These are phyloP conservation scores for Albophoma yamanashiensis DNA, from an alignment of 2,329 filamentous ascomycete genomes.

Conservation along the genomic window DNA sequence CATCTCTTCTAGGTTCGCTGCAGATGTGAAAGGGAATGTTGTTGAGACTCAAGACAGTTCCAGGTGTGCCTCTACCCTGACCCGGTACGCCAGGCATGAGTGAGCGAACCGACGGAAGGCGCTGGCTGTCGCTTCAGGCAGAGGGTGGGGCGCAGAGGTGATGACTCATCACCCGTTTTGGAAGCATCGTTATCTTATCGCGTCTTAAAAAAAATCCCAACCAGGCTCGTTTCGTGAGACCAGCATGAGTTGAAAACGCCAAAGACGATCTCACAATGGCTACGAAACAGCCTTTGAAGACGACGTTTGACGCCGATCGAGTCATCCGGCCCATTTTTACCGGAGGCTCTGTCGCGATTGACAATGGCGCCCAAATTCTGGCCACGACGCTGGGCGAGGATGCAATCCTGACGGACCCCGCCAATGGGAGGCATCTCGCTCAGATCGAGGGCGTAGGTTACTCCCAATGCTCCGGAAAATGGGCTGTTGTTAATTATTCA, in stretches of 20 bases:
- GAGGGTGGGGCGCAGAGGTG: not conserved
- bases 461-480: no score
- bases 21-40: not conserved
- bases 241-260: not conserved
- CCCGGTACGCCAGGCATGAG: not conserved
- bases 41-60: not conserved
- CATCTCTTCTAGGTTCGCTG: not conserved
- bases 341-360: conserved; percentile 76
- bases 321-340: conserved; percentile 91
- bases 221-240: not conserved
- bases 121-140: not conserved
- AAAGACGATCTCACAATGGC: conserved; percentile 31
- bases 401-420: conserved; percentile 75
- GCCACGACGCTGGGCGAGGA: conserved; percentile 89
- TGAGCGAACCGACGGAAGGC: not conserved
- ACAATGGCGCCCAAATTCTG: conserved; percentile 69
- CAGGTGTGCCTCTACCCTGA: not conserved
- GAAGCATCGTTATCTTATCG: conserved; percentile 1
- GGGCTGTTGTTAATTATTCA: not conserved
- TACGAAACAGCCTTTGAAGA: conserved; percentile 58
- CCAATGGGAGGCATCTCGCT: conserved; percentile 71
- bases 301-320: conserved; percentile 75
- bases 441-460: conserved; percentile 70
- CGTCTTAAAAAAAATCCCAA: conserved; percentile 1
- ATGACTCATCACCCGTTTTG: conserved; percentile 1